These are phyloP conservation scores for Trametes cinnabarina DNA, from an alignment of 768 basidiomycete species.

Conservation along the genomic window DNA sequence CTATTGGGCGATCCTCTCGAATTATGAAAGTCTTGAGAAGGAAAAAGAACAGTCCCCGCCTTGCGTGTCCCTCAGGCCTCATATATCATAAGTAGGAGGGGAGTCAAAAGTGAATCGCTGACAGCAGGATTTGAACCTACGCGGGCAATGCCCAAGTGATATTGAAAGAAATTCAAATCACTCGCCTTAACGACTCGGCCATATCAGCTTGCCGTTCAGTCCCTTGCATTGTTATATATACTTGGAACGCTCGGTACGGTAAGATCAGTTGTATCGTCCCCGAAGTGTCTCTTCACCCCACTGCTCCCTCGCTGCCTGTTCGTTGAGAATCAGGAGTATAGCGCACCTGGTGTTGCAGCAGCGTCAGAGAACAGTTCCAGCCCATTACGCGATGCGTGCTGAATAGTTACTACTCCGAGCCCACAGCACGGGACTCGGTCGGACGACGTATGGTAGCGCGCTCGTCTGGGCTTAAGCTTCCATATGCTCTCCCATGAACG, in stretches of 20 bases:
- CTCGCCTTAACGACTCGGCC: slow-evolving; percentile 93
- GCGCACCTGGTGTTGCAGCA: too few relatives aligned
- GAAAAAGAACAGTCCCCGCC: too few relatives aligned
- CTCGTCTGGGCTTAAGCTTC: not conserved
- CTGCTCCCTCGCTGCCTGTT: too few relatives aligned
- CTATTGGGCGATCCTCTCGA: not conserved
- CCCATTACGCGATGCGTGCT: too few relatives aligned
- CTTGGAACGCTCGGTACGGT: too few relatives aligned
- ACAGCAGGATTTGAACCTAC: slow-evolving; percentile 92
- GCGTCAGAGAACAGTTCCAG: too few relatives aligned
- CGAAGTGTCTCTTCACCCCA: too few relatives aligned
- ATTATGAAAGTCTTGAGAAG: not conserved
- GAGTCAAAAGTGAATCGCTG: slow-evolving; percentile 51
- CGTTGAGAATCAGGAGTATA: too few relatives aligned
- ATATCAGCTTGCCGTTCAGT: slow-evolving; percentile 48
- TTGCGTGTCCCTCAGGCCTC: too few relatives aligned
- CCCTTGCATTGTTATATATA: too few relatives aligned
- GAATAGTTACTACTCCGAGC: too few relatives aligned
- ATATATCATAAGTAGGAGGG: not conserved
- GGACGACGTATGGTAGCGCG: not conserved
- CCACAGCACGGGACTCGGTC: not conserved
- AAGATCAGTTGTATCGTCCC: too few relatives aligned
- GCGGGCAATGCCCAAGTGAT: slow-evolving; percentile 88
- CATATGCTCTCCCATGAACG: not conserved
- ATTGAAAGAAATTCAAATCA: slow-evolving; percentile 65